Evolutionary conservation across 1,139 yeast species (phyloP).

Genomic region (Blastobotrys aristatus): DNA sequence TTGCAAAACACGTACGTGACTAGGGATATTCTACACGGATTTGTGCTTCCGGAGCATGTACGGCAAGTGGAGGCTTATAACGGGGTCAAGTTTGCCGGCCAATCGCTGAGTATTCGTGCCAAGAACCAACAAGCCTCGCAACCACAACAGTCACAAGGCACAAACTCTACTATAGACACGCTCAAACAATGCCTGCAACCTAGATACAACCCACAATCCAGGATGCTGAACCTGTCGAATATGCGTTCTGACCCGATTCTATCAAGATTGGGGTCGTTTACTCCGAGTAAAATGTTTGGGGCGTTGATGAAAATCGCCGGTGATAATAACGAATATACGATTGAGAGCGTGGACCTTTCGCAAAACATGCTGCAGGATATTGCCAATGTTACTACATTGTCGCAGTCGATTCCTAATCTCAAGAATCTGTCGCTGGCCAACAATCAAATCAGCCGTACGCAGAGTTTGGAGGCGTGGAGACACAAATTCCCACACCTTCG

Average conservation of each 20-base stretch:
- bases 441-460: conserved; percentile 57
- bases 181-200: conserved; percentile 56
- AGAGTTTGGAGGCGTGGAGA: conserved; percentile 68
- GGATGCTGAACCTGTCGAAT: conserved; percentile 65
- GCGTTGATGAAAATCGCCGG: conserved; percentile 84
- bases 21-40: conserved; percentile 47
- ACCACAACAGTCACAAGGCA: not conserved
- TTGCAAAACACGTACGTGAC: conserved; percentile 46
- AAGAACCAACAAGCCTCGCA: conserved; percentile 6
- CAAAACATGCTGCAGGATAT: conserved; percentile 64
- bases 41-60: conserved; percentile 56
- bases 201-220: conserved; percentile 60
- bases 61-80: conserved; percentile 54
- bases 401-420: conserved; percentile 69
- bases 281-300: conserved; percentile 77
- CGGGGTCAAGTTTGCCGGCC: conserved; percentile 81
- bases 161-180: conserved; percentile 10
- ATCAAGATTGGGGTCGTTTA: conserved; percentile 59
- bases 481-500: conserved; percentile 67
- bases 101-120: conserved; percentile 41
- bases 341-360: conserved; percentile 74
- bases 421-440: conserved; percentile 75
- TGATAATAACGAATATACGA: conserved; percentile 44
- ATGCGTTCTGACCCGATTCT: conserved; percentile 64
- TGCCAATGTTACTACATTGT: conserved; percentile 56